phyloP scores from a whole-genome alignment of 371 early-diverging fungal genomes.

The Syncephalastrum racemosum region DNA sequence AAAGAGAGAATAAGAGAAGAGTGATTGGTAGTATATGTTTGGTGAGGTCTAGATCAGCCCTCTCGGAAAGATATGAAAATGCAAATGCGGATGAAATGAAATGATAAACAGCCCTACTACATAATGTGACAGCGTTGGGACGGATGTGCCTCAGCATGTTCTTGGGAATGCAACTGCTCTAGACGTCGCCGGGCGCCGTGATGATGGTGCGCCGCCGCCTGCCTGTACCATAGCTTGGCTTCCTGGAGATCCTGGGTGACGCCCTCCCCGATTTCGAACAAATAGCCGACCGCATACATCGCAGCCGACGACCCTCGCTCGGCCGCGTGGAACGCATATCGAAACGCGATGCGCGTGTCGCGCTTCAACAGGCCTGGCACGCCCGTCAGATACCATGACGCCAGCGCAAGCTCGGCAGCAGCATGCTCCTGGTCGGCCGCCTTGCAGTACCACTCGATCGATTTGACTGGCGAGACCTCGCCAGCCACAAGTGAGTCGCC shows the following conservation, averaged over 20 bases:
- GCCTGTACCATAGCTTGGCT: slow-evolving; percentile 71
- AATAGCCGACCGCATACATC: slow-evolving; percentile 85
- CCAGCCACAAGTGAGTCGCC: slow-evolving; percentile 72
- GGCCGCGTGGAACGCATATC: slow-evolving; percentile 79
- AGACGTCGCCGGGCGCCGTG: slow-evolving; percentile 66
- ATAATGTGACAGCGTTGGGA: not conserved
- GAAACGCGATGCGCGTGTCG: slow-evolving; percentile 75
- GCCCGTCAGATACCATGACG: slow-evolving; percentile 84
- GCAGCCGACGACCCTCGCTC: slow-evolving; percentile 77
- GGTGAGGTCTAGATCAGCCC: too few species aligned
- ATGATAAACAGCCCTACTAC: too few species aligned
- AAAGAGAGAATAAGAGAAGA: too few species aligned
- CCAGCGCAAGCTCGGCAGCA: slow-evolving; percentile 79
- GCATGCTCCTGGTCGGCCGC: slow-evolving; percentile 84
- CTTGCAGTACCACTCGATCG: slow-evolving; percentile 95
- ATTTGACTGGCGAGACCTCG: slow-evolving; percentile 78
- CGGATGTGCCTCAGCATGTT: slow-evolving; percentile 7
- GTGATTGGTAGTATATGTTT: too few species aligned
- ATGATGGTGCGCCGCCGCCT: slow-evolving; percentile 74
- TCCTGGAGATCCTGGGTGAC: slow-evolving; percentile 61
- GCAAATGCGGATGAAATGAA: too few species aligned
- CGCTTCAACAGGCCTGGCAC: slow-evolving; percentile 64
- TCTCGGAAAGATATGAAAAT: too few species aligned
- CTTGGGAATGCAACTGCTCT: slow-evolving; percentile 59
- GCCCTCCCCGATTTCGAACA: slow-evolving; percentile 82